Percentiles rank a stretch among this genome's conserved stretches.
Evolutionary conservation across 1,139 yeast genomes (phyloP).

Genomic region (Zygosaccharomyces pseudobailii): DNA sequence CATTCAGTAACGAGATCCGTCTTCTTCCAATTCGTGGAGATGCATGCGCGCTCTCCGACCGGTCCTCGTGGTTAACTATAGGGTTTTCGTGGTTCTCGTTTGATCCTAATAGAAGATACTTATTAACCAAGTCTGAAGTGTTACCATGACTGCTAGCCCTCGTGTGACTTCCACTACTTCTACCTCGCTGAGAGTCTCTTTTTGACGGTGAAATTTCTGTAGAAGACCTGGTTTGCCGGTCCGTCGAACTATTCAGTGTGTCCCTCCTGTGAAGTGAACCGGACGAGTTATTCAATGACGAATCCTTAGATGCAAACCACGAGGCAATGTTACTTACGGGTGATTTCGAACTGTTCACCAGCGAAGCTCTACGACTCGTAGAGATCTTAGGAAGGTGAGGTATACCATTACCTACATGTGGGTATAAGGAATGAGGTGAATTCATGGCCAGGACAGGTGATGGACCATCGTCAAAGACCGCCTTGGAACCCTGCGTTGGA

Average conservation of each 20-base stretch:
- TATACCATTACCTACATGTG: slow-evolving; percentile 10
- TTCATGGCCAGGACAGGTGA: slow-evolving; percentile 27
- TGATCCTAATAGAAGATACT: slow-evolving; percentile 2
- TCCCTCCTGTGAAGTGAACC: slow-evolving; percentile 8
- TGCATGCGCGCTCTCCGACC: slow-evolving; percentile 3
- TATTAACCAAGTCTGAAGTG: slow-evolving; percentile 8
- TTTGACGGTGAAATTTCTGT: slow-evolving; percentile 10
- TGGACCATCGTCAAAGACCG: slow-evolving; percentile 28
- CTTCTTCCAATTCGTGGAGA: slow-evolving; percentile 5
- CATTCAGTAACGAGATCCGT: slow-evolving; percentile 15
- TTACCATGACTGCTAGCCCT: neutral
- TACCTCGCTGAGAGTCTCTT: neutral
- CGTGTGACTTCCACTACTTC: neutral
- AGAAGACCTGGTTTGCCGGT: slow-evolving; percentile 8
- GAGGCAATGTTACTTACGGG: slow-evolving; percentile 9
- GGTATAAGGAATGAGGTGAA: slow-evolving; percentile 20
- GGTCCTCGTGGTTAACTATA: neutral
- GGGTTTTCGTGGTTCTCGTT: neutral
- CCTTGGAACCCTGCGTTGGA: slow-evolving; percentile 17
- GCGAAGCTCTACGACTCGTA: slow-evolving; percentile 17
- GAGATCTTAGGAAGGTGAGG: slow-evolving; percentile 22
- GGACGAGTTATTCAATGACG: slow-evolving; percentile 10
- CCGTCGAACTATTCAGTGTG: slow-evolving; percentile 5
- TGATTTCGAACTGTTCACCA: slow-evolving; percentile 10
- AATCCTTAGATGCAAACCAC: slow-evolving; percentile 11